Base-by-base conservation (phyloP, 2,329 filamentous ascomycete species). In the Colletotrichum sp. region DNA sequence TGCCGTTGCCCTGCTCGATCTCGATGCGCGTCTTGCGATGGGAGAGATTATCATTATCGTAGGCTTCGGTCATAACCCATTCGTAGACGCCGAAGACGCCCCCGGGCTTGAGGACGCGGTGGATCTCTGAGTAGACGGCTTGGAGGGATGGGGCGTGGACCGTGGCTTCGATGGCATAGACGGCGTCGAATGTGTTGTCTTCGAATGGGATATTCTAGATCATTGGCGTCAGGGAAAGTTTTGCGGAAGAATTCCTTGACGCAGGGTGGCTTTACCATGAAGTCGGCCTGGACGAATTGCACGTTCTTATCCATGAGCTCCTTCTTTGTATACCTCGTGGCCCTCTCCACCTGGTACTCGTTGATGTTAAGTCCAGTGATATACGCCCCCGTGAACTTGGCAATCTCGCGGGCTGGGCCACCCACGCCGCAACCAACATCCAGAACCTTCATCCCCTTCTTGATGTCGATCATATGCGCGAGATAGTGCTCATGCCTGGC, bases 401-500 rank as follows among this genome's bases (percentile, higher is more conserved):
- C 95, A 81, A 99, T 98, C 88, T 98, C 96, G 77, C 96, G 92
- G 8, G 96, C 97, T 26, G 97, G 97, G 62, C 97, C 97, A 81
- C 97, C 97, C 71, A 98, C 96, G 90, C 97, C 97, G 82, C 97
- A 99, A 76, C 97, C 97, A 75, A 99, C 97, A 82, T 99, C 97
- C 34, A 99, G 90, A 21, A 98, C 96, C 82, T 92, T 94, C 93
- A 97, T 96, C 81, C 92, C 92, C 82, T 96, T 93, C 85, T 94
- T 92, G 82, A 99, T 93, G 78, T 93, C 93, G 84, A 98, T 98
- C 85, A 92, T 92, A 86, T 96, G 92, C 62, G 97, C 97, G 34
- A 99, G 94, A 88, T 98, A 98, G 89, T 99, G 97, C 88, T 99
- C 97, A 83, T 99, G 97, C 74, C 97, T 94, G 79, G 96, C 95